Evolutionary conservation across 2,329 filamentous ascomycete genomes (phyloP), one percentile per base, ranked within the genome.

Genomic region (Monilinia fructigena): DNA sequence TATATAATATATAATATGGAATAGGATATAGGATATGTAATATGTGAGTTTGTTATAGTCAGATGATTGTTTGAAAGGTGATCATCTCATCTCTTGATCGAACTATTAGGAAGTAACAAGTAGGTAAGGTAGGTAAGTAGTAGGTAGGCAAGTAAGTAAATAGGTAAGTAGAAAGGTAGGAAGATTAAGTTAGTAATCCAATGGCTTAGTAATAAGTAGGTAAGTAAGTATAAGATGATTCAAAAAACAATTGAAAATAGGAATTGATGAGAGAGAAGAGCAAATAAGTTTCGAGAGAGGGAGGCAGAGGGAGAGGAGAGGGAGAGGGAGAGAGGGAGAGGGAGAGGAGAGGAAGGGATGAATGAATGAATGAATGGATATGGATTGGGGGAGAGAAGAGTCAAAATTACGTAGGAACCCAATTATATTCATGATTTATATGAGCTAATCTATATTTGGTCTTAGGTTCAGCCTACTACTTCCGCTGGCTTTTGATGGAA

Each of bases 401-500:
- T 40, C 45, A 47, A 20, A 31, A 8, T n/a, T n/a, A 23, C 1
- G 12, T 18, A 16, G 8, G 40, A 59, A 16, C n/a, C 56, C 56
- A 59, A 47, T 59, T 5, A 59, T 6, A 48, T 48, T 20, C 3
- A 35, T 2, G 6, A 0, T 11, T 35, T 1, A 16, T 23, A 10
- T 35, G 2, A 28, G n/a, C 56, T 59, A 59, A 59, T 23, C 56
- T 47, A 16, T 4, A 59, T 47, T 12, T 48, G 26, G 5, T 31
- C 5, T 16, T 59, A 59, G 42, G 26, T n/a, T 35, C 11, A 23
- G 20, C 20, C 20, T 59, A 20, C 11, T 14, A 35, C 14, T 35
- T 42, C 12, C 45, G 56, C 56, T 20, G n/a, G 56, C 56, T 48
- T 58, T 59, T 59, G 20, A 48, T 45, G 31, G 31, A 35, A 35